Conservation (phyloP, 2,329 filamentous ascomycete species). For the Scedosporium aurantiacum region DNA sequence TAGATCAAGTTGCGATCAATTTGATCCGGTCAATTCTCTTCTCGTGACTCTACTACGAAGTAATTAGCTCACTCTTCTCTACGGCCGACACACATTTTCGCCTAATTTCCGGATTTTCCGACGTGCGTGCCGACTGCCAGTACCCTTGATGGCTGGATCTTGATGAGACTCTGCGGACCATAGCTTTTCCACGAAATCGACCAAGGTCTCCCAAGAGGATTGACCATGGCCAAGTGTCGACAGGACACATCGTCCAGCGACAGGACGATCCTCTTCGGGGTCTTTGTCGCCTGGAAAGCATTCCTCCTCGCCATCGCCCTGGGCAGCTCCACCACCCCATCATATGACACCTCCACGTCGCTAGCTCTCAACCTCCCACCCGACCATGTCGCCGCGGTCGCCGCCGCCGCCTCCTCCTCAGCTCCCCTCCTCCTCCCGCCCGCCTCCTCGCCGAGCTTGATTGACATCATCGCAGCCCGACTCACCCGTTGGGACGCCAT, state of each 20-base stretch:
- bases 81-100: too few species aligned
- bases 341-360: constrained; percentile 70
- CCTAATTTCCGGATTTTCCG: too few species aligned
- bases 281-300: constrained; percentile 57
- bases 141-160: neutral
- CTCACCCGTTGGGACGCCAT: constrained; percentile 73
- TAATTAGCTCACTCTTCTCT: too few species aligned
- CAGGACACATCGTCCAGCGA: neutral
- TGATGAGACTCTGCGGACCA: neutral
- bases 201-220: neutral
- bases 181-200: neutral
- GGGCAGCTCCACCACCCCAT: constrained; percentile 35
- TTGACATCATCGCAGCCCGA: constrained; percentile 31
- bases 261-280: constrained; percentile 17
- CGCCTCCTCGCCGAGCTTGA: neutral
- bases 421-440: constrained; percentile 6
- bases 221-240: neutral
- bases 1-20: too few species aligned
- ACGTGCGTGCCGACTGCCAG: neutral
- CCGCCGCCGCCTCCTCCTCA: constrained; percentile 26
- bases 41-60: too few species aligned
- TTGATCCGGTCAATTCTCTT: too few species aligned
- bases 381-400: constrained; percentile 20
- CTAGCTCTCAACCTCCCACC: constrained; percentile 27
- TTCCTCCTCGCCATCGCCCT: constrained; percentile 52